A percentile compares a stretch with the other conserved stretches of the same genome.
phyloP scores from a whole-genome alignment of 805 yeast genomes.

The Metschnikowia shivogae region DNA sequence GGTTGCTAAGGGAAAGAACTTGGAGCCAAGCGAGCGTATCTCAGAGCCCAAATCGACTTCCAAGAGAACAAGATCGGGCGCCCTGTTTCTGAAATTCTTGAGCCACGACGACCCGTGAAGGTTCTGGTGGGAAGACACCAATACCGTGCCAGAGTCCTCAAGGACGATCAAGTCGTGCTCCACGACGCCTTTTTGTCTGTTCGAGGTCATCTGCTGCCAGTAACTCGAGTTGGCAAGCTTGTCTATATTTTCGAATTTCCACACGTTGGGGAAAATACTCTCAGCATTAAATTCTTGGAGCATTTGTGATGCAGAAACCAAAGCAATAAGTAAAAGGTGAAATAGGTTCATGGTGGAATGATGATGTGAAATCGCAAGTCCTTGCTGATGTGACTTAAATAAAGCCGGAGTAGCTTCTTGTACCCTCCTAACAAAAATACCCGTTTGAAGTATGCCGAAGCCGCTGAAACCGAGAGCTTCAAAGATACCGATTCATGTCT shows the following conservation, averaged over 20 bases:
- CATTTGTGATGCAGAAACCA: no score
- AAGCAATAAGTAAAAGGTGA: neutral
- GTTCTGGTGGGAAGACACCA: constrained; percentile 7
- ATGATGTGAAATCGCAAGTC: no score
- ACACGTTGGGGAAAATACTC: constrained; percentile 7
- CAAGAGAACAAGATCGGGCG: constrained; percentile 1
- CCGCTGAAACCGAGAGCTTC: no score
- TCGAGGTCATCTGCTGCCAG: constrained; percentile 9
- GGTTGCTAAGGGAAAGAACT: constrained; percentile 12
- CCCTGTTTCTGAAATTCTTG: neutral
- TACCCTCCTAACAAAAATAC: no score
- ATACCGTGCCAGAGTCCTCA: constrained; percentile 11
- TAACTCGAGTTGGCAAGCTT: constrained; percentile 9
- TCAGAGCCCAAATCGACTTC: constrained; percentile 14
- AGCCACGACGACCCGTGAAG: constrained; percentile 1
- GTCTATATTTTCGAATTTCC: constrained; percentile 6
- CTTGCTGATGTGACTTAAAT: no score
- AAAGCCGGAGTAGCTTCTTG: no score
- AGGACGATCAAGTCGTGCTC: constrained; percentile 7
- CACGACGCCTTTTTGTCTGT: neutral
- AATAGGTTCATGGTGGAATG: neutral
- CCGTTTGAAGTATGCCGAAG: no score
- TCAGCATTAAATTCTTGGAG: neutral
- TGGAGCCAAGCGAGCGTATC: constrained; percentile 7
- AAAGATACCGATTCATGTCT: no score